Conservation (phyloP, 148 eudicot species). For the Vaccinium myrtillus region DNA sequence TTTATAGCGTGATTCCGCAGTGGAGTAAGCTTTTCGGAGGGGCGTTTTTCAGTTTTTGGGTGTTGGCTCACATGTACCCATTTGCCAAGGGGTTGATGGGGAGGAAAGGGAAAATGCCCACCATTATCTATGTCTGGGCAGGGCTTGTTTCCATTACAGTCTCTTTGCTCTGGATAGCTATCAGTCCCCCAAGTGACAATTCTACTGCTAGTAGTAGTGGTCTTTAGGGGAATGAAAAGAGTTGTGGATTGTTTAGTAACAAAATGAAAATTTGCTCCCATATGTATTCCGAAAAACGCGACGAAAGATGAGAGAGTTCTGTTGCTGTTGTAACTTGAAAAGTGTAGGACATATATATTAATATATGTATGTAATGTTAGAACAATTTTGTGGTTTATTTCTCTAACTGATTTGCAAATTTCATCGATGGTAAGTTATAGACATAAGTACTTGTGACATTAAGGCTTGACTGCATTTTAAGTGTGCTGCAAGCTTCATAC, state of each 20-base stretch:
- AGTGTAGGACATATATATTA: not conserved
- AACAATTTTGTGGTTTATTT: not conserved
- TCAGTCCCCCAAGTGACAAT: slow-evolving; percentile 49
- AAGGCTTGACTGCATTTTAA: not conserved
- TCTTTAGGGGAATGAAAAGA: not conserved
- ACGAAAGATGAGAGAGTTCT: not conserved
- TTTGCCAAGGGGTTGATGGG: slow-evolving; percentile 88
- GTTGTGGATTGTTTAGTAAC: not conserved
- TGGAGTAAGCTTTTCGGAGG: slow-evolving; percentile 81
- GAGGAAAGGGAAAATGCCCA: slow-evolving; percentile 69
- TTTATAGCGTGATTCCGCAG: slow-evolving; percentile 71
- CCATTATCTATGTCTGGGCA: slow-evolving; percentile 82
- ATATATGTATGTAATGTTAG: not conserved
- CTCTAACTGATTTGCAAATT: not conserved
- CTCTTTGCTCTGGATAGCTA: slow-evolving; percentile 73
- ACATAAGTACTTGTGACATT: not conserved
- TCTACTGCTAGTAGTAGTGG: slow-evolving; percentile 19
- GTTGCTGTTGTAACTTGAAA: not conserved
- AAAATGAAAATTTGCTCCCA: not conserved
- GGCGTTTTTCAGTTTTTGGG: slow-evolving; percentile 2
- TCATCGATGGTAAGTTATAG: not conserved
- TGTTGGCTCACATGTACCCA: slow-evolving; percentile 82
- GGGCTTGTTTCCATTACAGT: slow-evolving; percentile 69
- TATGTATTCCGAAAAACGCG: not conserved
- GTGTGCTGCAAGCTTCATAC: not conserved